phyloP scores from a whole-genome alignment of 345 rosid species.

The Eucalyptus polybractea region DNA sequence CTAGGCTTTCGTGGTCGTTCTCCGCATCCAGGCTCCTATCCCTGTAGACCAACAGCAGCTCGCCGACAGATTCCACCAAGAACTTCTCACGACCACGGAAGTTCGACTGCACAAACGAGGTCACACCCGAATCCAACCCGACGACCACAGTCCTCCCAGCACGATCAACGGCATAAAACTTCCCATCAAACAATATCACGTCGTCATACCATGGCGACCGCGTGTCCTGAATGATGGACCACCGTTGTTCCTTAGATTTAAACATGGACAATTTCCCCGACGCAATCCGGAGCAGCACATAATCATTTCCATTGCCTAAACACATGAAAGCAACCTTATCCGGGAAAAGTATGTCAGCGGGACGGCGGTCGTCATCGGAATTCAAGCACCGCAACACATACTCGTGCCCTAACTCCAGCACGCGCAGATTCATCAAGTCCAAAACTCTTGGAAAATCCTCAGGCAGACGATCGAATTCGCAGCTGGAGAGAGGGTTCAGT shows the following conservation, averaged over 20 bases:
- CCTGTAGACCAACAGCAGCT: constrained; percentile 41
- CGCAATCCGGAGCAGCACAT: constrained; percentile 64
- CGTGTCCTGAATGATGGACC: constrained; percentile 66
- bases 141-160: constrained; percentile 59
- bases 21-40: constrained; percentile 20
- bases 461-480: not conserved
- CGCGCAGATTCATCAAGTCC: constrained; percentile 6
- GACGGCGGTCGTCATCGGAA: too few relatives aligned
- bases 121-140: constrained; percentile 8
- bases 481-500: constrained; percentile 53
- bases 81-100: constrained; percentile 88
- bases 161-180: constrained; percentile 62
- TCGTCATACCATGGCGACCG: constrained; percentile 63
- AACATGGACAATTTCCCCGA: constrained; percentile 77
- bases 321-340: constrained; percentile 59
- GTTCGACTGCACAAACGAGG: constrained; percentile 1
- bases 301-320: constrained; percentile 8
- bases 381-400: constrained; percentile 26
- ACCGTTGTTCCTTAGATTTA: constrained; percentile 34
- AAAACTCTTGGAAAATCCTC: too few relatives aligned
- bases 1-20: not conserved
- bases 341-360: not conserved
- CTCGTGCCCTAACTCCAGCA: constrained; percentile 52
- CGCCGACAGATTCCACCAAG: constrained; percentile 46
- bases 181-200: constrained; percentile 39